phyloP scores from a whole-genome alignment of 2,329 filamentous ascomycete genomes.

The Nothophoma quercina region DNA sequence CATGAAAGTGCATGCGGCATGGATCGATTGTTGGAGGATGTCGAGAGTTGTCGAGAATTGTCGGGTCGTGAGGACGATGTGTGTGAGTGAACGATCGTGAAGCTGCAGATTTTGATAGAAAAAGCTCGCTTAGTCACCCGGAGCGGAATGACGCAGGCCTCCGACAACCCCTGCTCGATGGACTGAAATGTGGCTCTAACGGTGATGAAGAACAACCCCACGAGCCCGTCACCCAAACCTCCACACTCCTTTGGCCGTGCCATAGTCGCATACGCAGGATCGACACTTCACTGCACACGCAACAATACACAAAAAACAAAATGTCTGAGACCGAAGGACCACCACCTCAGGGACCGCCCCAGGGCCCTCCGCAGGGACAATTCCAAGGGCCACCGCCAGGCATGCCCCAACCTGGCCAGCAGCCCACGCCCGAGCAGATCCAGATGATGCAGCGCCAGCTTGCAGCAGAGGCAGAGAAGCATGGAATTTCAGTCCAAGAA shows the following conservation, averaged over 20 bases:
- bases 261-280: neutral
- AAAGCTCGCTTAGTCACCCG: constrained; percentile 14
- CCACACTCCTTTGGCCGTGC: constrained; percentile 13
- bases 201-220: constrained; percentile 14
- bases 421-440: constrained; percentile 84
- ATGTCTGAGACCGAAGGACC: constrained; percentile 35
- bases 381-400: constrained; percentile 25
- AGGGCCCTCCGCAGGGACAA: constrained; percentile 25
- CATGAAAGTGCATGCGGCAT: neutral
- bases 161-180: constrained; percentile 13
- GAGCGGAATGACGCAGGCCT: constrained; percentile 11
- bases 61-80: neutral
- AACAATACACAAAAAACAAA: constrained; percentile 10
- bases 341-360: constrained; percentile 26
- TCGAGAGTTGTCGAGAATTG: neutral
- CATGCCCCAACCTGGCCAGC: constrained; percentile 52
- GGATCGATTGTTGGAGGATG: neutral
- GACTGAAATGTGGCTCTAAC: constrained; percentile 22
- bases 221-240: constrained; percentile 2
- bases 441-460: constrained; percentile 83
- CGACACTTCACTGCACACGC: neutral
- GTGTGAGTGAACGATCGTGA: neutral
- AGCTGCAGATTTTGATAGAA: constrained; percentile 15
- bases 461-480: constrained; percentile 80
- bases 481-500: constrained; percentile 83